Evolutionary conservation across 2,329 filamentous ascomycete genomes (phyloP).

Genomic region (Diaporthe australafricana): DNA sequence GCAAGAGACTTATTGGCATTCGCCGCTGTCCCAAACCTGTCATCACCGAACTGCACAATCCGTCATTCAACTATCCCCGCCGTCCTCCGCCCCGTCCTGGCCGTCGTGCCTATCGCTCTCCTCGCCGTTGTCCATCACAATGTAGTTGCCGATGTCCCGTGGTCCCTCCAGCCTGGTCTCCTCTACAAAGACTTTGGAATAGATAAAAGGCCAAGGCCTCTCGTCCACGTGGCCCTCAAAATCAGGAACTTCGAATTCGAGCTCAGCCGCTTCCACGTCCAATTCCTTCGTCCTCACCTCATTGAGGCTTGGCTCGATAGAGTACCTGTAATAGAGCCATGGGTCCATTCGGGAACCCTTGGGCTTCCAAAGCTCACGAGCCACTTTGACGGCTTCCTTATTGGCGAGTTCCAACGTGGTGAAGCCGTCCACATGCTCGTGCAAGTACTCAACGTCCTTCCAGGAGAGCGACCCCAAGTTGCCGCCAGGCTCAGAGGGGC

Average conservation of each 20-base stretch:
- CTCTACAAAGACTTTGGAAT: slow-evolving; percentile 5
- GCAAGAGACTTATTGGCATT: neutral
- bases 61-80: slow-evolving; percentile 18
- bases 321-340: slow-evolving; percentile 1
- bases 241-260: neutral
- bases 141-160: slow-evolving; percentile 14
- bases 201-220: slow-evolving; percentile 26
- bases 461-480: slow-evolving; percentile 5
- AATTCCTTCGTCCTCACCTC: neutral
- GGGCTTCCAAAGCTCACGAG: slow-evolving; percentile 21
- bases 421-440: slow-evolving; percentile 3
- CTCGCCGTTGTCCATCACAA: neutral
- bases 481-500: slow-evolving; percentile 1
- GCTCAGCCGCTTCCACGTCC: slow-evolving; percentile 13
- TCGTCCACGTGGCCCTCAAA: slow-evolving; percentile 4
- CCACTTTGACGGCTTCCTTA: slow-evolving; percentile 16
- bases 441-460: slow-evolving; percentile 1
- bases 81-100: slow-evolving; percentile 9
- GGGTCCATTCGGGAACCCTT: neutral
- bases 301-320: neutral
- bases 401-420: slow-evolving; percentile 29
- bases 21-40: neutral
- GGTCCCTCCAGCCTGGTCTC: slow-evolving; percentile 26
- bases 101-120: neutral
- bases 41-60: neutral